Evolutionary conservation across 345 rosid genomes (phyloP).

Genomic region (Eucalyptus regnans): DNA sequence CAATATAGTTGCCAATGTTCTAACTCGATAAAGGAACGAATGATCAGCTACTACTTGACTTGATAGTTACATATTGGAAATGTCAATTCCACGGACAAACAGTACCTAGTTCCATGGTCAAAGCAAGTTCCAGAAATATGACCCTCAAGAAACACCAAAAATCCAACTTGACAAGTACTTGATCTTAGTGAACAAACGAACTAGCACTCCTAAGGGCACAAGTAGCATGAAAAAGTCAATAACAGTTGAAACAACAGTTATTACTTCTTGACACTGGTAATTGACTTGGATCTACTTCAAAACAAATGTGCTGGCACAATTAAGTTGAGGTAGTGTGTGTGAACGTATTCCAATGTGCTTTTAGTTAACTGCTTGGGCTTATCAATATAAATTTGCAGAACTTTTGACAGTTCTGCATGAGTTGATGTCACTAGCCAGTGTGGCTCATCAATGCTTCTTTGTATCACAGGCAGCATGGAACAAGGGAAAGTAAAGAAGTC

Average conservation of each 20-base stretch:
- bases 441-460: background rate
- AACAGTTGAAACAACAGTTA: background rate
- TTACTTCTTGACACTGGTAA: background rate
- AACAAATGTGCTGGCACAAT: background rate
- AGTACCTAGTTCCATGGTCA: background rate
- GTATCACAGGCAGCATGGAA: conserved; percentile 72
- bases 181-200: background rate
- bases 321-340: background rate
- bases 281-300: background rate
- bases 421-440: background rate
- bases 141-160: background rate
- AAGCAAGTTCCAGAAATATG: background rate
- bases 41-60: background rate
- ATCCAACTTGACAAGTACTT: background rate
- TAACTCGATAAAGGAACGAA: background rate
- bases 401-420: background rate
- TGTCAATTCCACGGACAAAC: background rate
- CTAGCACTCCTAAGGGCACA: background rate
- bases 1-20: background rate
- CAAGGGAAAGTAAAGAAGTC: conserved; percentile 94
- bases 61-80: background rate
- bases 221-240: background rate
- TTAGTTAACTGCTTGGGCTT: background rate
- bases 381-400: background rate
- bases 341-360: background rate